Evolutionary conservation across 2,329 filamentous ascomycete species (phyloP), one percentile per base, ranked within the genome.

Genomic region (Leptographium wingfieldii): DNA sequence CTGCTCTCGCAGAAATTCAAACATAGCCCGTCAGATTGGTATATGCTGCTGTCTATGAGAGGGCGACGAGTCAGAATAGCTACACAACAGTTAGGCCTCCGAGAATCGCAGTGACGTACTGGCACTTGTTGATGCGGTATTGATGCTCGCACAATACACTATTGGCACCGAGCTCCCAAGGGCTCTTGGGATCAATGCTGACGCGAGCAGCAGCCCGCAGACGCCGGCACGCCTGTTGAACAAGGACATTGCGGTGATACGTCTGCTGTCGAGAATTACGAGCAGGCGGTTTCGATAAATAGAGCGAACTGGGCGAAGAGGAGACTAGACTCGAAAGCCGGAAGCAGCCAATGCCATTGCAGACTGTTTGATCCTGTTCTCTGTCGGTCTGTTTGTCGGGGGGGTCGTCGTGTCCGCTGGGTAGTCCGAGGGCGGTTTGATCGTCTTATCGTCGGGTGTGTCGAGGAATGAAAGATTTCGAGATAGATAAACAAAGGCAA

Each of bases 11-110:
- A 92, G 56, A 77, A 77, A 56, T 80, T 73, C 56, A 76, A 73
- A 69, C 88, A 92, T 14, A 84, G 77, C 35, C 87, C 87, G 65
- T 89, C 84, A 25, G 86, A 87, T 69, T 90, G 86, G 63, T 72
- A 86, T 64, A 77, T 79, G 63, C 76, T 80, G 38, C 69, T 67
- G 64, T 82, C 82, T 85, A 62, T n/a, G 57, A 63, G 58, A 62
- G 58, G 31, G 52, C 49, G 16, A 27, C 55, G 55, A 29, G 10
- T 55, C 3, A 25, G 52, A 35, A 58, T 5, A 12, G 27, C 9
- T 19, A n/a, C 52, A 35, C n/a, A 4, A 5, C 38, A 6, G 12
- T 40, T 16, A 40, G 38, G 5, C 12, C 3, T 52, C 25, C 12
- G 4, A 19, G 12, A 9, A 9, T n/a, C 27, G 25, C 27, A 29